phyloP scores from a whole-genome alignment of 2,329 filamentous ascomycete species.

The Alternaria novae-zelandiae region DNA sequence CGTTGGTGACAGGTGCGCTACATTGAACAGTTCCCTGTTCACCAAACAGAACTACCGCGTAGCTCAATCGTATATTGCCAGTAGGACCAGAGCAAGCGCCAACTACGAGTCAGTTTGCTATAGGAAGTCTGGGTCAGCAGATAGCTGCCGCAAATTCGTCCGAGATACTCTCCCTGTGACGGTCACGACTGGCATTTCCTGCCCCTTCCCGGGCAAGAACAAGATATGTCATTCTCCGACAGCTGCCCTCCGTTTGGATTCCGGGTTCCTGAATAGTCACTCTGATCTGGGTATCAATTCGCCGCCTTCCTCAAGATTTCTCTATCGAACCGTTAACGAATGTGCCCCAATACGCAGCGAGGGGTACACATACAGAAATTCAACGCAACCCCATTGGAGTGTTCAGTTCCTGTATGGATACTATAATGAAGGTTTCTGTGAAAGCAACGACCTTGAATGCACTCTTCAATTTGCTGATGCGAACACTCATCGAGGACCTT shows the following conservation, averaged over 20 bases:
- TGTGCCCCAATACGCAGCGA: slow-evolving; percentile 30
- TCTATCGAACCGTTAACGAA: slow-evolving; percentile 23
- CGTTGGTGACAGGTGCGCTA: slow-evolving; percentile 17
- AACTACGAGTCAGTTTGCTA: slow-evolving; percentile 33
- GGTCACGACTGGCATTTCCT: background rate
- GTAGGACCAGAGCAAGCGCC: slow-evolving; percentile 17
- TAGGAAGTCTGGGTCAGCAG: background rate
- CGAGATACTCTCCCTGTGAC: background rate
- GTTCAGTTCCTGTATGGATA: background rate
- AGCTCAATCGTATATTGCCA: background rate
- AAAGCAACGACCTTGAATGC: background rate
- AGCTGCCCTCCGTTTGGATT: slow-evolving; percentile 27
- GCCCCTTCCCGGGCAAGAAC: background rate
- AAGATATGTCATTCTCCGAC: background rate
- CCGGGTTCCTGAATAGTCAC: slow-evolving; percentile 29
- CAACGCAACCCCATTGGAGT: background rate
- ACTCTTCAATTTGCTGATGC: background rate
- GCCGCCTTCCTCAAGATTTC: slow-evolving; percentile 23
- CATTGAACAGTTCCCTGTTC: background rate
- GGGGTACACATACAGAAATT: slow-evolving; percentile 7
- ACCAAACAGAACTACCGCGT: background rate
- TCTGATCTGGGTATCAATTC: slow-evolving; percentile 34
- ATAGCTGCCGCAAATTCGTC: background rate
- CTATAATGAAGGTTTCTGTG: background rate
- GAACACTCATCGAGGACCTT: background rate